phyloP scores from a whole-genome alignment of 108 stramenopile genomes.

The Stephanodiscus triporus region DNA sequence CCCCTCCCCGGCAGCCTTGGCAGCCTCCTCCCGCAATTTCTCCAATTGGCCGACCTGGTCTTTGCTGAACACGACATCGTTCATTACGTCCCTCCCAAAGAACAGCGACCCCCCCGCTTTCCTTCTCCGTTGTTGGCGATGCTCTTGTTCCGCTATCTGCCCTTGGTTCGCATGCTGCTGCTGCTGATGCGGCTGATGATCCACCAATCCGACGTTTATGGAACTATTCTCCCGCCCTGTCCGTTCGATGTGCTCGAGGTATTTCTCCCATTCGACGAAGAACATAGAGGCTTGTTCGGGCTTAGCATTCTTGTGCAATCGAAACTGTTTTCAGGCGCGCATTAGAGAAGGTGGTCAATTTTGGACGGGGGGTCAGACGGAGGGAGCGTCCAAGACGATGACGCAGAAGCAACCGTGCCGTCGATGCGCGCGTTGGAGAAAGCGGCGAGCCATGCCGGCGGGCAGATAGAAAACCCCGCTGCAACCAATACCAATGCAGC shows the following conservation, averaged over 20 bases:
- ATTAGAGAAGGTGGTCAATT: too few species aligned
- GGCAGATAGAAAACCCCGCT: too few species aligned
- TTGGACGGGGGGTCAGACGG: too few species aligned
- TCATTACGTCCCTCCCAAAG: conserved; percentile 66
- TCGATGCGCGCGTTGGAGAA: too few species aligned
- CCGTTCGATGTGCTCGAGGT: conserved; percentile 60
- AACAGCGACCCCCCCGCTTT: conserved; percentile 23
- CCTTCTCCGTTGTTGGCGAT: conserved; percentile 7
- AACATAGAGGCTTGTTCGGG: conserved; percentile 62
- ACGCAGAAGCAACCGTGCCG: too few species aligned
- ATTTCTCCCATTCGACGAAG: conserved; percentile 66
- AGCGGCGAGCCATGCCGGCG: too few species aligned
- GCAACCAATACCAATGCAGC: too few species aligned
- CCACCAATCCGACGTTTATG: conserved; percentile 33
- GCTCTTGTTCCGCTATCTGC: neutral
- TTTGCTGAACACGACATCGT: conserved; percentile 57
- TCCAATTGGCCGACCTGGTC: conserved; percentile 71
- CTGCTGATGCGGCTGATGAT: conserved; percentile 14
- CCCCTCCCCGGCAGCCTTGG: conserved; percentile 17
- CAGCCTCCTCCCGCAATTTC: conserved; percentile 67
- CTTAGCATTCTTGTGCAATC: conserved; percentile 65
- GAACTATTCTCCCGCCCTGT: conserved; percentile 60
- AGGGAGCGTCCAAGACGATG: too few species aligned
- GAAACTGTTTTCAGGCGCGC: conserved; percentile 45
- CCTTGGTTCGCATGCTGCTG: too few species aligned